Base-by-base conservation (phyloP, 345 rosid species). In the Syzygium jambos region DNA sequence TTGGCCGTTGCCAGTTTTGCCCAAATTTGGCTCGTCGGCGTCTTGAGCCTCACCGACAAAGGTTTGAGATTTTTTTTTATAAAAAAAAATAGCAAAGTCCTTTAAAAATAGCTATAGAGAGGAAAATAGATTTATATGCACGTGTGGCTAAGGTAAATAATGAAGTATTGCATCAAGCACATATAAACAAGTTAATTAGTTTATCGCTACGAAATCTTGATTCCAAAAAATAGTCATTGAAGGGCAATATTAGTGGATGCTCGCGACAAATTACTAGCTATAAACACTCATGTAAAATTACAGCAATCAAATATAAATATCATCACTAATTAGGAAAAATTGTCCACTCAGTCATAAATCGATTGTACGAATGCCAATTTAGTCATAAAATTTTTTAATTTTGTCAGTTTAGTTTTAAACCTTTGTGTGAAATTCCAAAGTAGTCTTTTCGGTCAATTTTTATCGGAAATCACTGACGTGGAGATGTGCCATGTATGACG, bases 381-480 rank as follows among this genome's bases (percentile, higher is more conserved):
- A 34, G 4, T 73, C 6, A 1, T 9, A 17, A 5, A 5, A 68
- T 0, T 38, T 2, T 68, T 68, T 17, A 15, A 68, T 16, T 65
- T 16, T 63, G 10, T 15, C 5, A 65, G 7, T 65, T 34, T 68
- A 17, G 13, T 73, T 9, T 46, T 34, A 34, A 34, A 34, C 11
- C 3, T 34, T 34, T 34, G 7, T 17, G 3, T 1, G 11, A 17
- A n/a, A 34, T 73, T 73, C 13, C 0, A 73, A 68, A 23, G 6
- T 34, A 73, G 25, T 65, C 43, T 10, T 34, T 34, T 5, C 0
- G 0, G 7, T 2, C 13, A 73, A 73, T 9, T 73, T 73, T 19
- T 6, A 22, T 5, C 0, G 13, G 0, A 73, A 68, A 34, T 73
- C 11, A 4, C 1, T 9, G 0, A 34, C 73, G n/a, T 2, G 38